These are phyloP conservation scores for Dioscorea alata DNA, from an alignment of 106 monocot genomes.

Conservation along the genomic window DNA sequence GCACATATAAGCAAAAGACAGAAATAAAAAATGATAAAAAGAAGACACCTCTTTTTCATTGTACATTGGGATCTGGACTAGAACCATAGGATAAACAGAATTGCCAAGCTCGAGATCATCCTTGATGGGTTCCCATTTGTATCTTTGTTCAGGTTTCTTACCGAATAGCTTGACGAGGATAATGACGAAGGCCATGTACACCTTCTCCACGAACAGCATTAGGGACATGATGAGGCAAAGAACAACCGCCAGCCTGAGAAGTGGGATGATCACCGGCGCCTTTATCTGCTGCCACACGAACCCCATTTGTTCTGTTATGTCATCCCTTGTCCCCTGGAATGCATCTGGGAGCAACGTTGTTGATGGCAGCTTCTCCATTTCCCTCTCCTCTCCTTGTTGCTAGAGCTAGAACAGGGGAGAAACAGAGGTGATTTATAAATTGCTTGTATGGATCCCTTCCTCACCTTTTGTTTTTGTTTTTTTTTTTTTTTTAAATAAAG, in stretches of 20 bases:
- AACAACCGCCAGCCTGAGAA: slow-evolving; percentile 17
- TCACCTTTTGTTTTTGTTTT: background rate
- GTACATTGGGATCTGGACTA: slow-evolving; percentile 57
- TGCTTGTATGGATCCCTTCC: too few relatives aligned
- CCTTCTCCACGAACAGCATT: slow-evolving; percentile 40
- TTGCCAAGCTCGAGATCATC: slow-evolving; percentile 44
- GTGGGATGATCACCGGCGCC: slow-evolving; percentile 31
- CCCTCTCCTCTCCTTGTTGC: too few relatives aligned
- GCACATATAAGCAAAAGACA: too few relatives aligned
- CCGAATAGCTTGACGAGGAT: slow-evolving; percentile 29
- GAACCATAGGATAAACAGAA: slow-evolving; percentile 42
- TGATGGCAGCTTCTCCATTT: background rate
- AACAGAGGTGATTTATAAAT: background rate
- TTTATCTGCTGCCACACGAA: slow-evolving; percentile 26
- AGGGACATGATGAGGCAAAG: slow-evolving; percentile 37
- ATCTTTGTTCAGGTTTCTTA: slow-evolving; percentile 22
- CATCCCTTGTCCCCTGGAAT: slow-evolving; percentile 8
- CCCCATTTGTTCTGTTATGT: slow-evolving; percentile 18
- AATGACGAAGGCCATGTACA: slow-evolving; percentile 30
- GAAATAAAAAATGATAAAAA: background rate
- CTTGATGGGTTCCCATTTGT: slow-evolving; percentile 42
- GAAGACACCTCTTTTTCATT: slow-evolving; percentile 35
- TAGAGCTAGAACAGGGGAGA: background rate
- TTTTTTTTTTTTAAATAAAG: background rate
- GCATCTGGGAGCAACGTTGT: background rate